Conservation (phyloP, 225 moss, liverwort and hornwort species). For the Thuidium tamariscinum region DNA sequence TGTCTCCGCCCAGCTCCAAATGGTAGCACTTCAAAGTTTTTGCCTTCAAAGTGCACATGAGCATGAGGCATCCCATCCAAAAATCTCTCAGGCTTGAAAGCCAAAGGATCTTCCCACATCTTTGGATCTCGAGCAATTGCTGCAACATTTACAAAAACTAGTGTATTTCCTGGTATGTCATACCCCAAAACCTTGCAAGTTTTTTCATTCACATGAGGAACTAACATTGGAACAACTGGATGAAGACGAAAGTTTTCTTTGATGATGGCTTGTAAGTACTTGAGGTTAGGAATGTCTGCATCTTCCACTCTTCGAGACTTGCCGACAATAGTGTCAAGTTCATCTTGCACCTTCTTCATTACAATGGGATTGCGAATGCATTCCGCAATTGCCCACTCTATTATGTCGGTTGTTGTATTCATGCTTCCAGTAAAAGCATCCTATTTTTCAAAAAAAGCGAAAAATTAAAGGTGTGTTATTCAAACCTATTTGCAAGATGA, state of each 20-base stretch:
- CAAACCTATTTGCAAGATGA: background rate
- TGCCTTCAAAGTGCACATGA: background rate
- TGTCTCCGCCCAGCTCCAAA: background rate
- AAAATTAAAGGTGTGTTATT: background rate
- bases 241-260: background rate
- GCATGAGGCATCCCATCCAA: background rate
- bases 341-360: background rate
- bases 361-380: background rate
- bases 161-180: no score
- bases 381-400: background rate
- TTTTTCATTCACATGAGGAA: background rate
- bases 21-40: background rate
- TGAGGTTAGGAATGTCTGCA: background rate
- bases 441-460: background rate
- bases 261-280: background rate
- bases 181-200: background rate
- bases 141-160: background rate
- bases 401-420: background rate
- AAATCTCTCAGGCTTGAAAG: background rate
- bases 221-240: fast-evolving
- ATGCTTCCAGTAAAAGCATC: background rate
- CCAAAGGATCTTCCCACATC: background rate
- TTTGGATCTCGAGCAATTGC: background rate
- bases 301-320: background rate
- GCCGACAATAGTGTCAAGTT: background rate